These are phyloP conservation scores for Scheffersomyces illinoinensis DNA, from an alignment of 1,139 yeast species.

Conservation along the genomic window DNA sequence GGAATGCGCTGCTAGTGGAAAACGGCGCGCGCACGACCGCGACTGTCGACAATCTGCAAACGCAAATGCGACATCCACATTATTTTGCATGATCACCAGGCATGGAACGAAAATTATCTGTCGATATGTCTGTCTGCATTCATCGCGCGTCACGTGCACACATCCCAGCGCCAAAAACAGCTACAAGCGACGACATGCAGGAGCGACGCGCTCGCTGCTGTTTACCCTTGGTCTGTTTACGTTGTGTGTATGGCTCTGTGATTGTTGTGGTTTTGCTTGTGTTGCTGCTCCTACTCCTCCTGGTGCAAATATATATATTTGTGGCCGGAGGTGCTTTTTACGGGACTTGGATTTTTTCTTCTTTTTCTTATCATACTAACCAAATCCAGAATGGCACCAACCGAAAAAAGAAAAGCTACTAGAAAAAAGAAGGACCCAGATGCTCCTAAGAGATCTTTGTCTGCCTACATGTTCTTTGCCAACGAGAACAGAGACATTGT, in stretches of 20 bases:
- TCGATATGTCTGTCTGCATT: neutral
- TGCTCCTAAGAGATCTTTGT: slow-evolving; percentile 97
- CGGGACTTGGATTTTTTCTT: neutral
- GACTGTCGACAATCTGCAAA: neutral
- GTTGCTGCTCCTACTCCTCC: neutral
- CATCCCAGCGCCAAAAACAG: neutral
- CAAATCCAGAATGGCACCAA: slow-evolving; percentile 15
- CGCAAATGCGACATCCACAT: neutral
- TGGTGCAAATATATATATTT: neutral
- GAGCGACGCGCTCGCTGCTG: neutral
- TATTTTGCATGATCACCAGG: neutral
- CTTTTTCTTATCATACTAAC: slow-evolving; percentile 11
- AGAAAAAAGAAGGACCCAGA: slow-evolving; percentile 83
- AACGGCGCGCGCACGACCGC: neutral
- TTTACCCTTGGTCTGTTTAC: neutral
- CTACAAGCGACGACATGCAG: neutral
- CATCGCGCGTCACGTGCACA: neutral
- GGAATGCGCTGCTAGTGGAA: neutral
- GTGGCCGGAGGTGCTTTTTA: neutral
- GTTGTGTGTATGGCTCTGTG: neutral
- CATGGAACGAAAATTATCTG: neutral
- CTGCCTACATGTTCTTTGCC: slow-evolving; percentile 99
- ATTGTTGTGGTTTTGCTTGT: neutral
- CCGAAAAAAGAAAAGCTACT: slow-evolving; percentile 48
- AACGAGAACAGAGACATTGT: slow-evolving; percentile 95